These are phyloP conservation scores for Coffea eugenioides DNA, from an alignment of 257 asterid genomes.

Conservation along the genomic window DNA sequence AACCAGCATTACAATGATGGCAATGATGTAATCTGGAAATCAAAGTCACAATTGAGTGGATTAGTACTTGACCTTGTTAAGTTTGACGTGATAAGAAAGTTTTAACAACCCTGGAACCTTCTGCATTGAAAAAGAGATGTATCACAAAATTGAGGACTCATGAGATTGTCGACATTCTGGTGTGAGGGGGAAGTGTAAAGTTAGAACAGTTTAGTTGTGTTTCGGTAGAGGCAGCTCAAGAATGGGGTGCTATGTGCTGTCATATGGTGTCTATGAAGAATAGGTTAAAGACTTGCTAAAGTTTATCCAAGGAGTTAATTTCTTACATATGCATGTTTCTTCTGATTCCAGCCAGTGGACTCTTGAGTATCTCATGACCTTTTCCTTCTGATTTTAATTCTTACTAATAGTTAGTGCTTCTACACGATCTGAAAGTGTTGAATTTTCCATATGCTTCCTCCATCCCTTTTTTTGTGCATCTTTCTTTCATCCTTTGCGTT, in stretches of 20 bases:
- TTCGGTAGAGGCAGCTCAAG: background rate
- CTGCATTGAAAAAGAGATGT: background rate
- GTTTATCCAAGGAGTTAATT: background rate
- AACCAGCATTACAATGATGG: background rate
- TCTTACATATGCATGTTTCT: background rate
- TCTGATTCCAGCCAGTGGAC: background rate
- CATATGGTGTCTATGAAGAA: background rate
- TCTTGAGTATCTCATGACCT: background rate
- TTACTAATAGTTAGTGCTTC: background rate
- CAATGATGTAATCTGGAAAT: background rate
- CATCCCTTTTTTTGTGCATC: background rate
- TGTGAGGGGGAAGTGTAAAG: background rate
- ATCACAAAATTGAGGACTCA: background rate
- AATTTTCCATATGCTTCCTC: background rate
- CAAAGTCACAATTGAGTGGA: background rate
- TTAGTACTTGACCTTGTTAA: background rate
- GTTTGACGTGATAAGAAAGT: background rate
- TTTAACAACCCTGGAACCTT: background rate
- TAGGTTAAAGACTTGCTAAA: background rate
- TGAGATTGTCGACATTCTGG: too few relatives aligned
- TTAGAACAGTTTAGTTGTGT: background rate
- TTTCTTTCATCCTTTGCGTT: background rate
- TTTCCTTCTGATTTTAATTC: background rate
- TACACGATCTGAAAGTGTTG: background rate
- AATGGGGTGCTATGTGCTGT: background rate